A percentile compares a stretch with the other conserved stretches of the same genome.
Conservation (phyloP, 495 filamentous ascomycete species). For the Clohesyomyces aquaticus region DNA sequence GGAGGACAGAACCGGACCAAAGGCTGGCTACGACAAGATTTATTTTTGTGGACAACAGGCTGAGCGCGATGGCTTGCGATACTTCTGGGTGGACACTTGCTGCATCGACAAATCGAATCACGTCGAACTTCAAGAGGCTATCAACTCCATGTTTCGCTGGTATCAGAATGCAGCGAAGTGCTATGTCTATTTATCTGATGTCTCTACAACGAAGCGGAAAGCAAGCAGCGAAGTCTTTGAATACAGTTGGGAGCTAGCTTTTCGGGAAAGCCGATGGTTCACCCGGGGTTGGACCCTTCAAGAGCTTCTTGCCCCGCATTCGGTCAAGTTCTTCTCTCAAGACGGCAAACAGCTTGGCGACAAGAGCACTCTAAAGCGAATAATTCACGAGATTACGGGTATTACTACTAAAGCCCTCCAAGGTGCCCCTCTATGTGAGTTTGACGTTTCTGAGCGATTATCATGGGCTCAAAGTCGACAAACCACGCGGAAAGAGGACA, state of each 20-base stretch:
- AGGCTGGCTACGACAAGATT: conserved; percentile 1
- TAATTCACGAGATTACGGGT: neutral
- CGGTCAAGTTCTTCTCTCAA: conserved; percentile 8
- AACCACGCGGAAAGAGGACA: neutral
- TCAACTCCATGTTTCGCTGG: conserved; percentile 25
- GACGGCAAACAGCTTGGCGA: neutral
- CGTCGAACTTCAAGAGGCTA: neutral
- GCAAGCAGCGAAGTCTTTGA: neutral
- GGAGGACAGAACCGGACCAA: neutral
- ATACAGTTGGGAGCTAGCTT: neutral
- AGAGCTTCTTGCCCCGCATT: conserved; percentile 1
- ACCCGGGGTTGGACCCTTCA: neutral
- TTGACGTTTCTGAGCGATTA: neutral
- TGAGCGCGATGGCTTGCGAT: neutral
- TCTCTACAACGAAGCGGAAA: conserved; percentile 1
- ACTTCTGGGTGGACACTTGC: neutral
- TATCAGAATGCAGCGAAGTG: conserved; percentile 14
- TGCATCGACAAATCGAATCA: neutral
- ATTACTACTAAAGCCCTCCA: neutral
- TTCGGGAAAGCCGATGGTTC: conserved; percentile 5
- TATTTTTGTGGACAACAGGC: neutral
- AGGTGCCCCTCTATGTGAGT: neutral
- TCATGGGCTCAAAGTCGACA: neutral
- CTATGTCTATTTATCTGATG: conserved; percentile 21
- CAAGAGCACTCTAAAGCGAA: neutral